phyloP scores from a whole-genome alignment of 2,329 filamentous ascomycete genomes.

The Fusarium oligoseptatum region DNA sequence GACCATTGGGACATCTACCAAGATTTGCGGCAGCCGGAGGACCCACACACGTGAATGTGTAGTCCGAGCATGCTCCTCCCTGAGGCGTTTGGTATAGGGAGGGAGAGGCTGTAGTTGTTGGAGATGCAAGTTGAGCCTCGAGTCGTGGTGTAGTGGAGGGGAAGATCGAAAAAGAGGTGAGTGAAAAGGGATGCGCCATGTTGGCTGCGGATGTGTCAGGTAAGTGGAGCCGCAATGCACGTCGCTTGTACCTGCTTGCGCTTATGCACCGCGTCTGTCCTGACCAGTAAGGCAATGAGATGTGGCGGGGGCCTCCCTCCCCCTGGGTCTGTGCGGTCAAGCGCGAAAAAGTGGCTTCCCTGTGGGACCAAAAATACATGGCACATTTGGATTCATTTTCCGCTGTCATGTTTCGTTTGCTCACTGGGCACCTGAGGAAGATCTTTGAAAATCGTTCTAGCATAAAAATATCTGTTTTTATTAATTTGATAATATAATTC shows the following conservation, averaged over 20 bases:
- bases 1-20: conserved; percentile 50
- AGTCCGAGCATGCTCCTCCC: conserved; percentile 43
- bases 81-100: conserved; percentile 7
- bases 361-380: conserved; percentile 2
- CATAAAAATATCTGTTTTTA: background rate
- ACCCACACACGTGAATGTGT: conserved; percentile 39
- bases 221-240: conserved; percentile 11
- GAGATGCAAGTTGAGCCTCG: conserved; percentile 9
- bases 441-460: background rate
- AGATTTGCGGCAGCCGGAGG: conserved; percentile 34
- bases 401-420: background rate
- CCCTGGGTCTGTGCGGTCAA: background rate
- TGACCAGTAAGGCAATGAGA: conserved; percentile 26
- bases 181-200: conserved; percentile 22
- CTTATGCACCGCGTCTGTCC: conserved; percentile 36
- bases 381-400: background rate
- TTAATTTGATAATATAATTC: too few relatives aligned
- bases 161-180: conserved; percentile 7
- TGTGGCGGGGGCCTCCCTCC: background rate
- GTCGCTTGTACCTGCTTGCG: conserved; percentile 13
- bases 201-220: conserved; percentile 2
- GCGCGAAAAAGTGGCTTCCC: background rate
- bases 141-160: conserved; percentile 22
- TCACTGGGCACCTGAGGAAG: background rate
- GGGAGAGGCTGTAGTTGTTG: conserved; percentile 14